Evolutionary conservation across 2,329 filamentous ascomycete species (phyloP).

Genomic region (Pseudocercospora eumusae): DNA sequence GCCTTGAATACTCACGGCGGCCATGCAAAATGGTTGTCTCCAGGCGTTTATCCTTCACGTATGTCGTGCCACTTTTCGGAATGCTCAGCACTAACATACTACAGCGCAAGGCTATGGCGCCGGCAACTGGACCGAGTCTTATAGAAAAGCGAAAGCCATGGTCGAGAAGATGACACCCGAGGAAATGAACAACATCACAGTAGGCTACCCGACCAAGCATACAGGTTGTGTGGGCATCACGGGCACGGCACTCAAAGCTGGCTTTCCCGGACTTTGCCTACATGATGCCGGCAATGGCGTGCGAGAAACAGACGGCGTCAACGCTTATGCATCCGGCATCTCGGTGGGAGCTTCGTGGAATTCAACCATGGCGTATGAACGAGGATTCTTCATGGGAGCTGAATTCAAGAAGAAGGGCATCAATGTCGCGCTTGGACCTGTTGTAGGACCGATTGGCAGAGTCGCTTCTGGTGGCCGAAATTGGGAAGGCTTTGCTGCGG

Average conservation of each 20-base stretch:
- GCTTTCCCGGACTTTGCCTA: constrained; percentile 46
- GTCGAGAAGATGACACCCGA: constrained; percentile 41
- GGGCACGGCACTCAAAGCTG: constrained; percentile 39
- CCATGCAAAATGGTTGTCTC: constrained; percentile 33
- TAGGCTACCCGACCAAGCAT: constrained; percentile 35
- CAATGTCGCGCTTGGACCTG: constrained; percentile 68
- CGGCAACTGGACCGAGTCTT: constrained; percentile 39
- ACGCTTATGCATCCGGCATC: constrained; percentile 47
- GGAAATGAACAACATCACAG: constrained; percentile 44
- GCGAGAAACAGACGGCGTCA: constrained; percentile 47
- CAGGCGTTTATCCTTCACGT: constrained; percentile 38
- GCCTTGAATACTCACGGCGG: constrained; percentile 32
- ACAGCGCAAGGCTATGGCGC: constrained; percentile 37
- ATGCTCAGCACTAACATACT: not conserved
- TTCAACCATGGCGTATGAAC: constrained; percentile 53
- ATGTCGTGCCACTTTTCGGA: constrained; percentile 3
- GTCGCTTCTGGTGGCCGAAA: constrained; percentile 68
- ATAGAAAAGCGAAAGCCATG: constrained; percentile 36
- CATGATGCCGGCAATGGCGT: constrained; percentile 48
- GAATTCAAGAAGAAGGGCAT: constrained; percentile 57
- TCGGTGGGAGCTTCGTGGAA: constrained; percentile 55
- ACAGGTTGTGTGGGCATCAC: constrained; percentile 44
- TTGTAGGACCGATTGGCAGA: constrained; percentile 67
- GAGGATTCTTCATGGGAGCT: constrained; percentile 56
- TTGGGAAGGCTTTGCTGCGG: constrained; percentile 73